Base-by-base conservation (phyloP, 2,329 filamentous ascomycete genomes). In the Hypoxylon sp. region DNA sequence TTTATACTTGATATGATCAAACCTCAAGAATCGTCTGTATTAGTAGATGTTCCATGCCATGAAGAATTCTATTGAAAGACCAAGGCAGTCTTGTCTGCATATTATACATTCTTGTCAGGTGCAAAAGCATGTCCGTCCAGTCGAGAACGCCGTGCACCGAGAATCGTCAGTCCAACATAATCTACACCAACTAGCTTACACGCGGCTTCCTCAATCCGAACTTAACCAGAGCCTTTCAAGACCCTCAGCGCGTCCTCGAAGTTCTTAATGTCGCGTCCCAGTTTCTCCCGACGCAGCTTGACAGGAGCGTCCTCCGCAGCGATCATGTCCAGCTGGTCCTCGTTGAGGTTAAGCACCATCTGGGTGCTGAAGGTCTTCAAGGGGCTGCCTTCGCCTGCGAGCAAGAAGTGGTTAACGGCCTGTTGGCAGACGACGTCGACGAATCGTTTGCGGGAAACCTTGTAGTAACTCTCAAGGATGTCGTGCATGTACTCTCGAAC, bases 381-480 rank as follows among this genome's bases (percentile, higher is more conserved):
- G 0, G 88, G 88, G 4, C 84, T 84, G 0, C 79, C 67, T 0
- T 80, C 71, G 0, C 84, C 82, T 1, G 76, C 77, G 0, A 91
- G 75, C 0, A 92, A 79, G 62, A 81, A 80, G 70, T 87, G 77
- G 44, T 85, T 82, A 1, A 85, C 78, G 0, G 82, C 86, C 66
- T 91, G 89, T 64, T 84, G 82, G 70, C 81, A 87, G 1, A 93
- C 75, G 2, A 80, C 83, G 68, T 92, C 89, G 1, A 90, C 82
- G 61, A 92, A 90, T 0, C 88, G 83, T 70, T 85, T 85, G 11
- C 80, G 80, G 0, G 87, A 81, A 1, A 90, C 84, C 24, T 85
- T 82, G 78, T 92, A 91, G 74, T 89, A 92, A 1, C 83, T 80
- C 26, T 80, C 74, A 0, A 92, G 78, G 1, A 86, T 84, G 62